These are phyloP conservation scores for Trichosporon ovoides DNA, from an alignment of 1,284 basidiomycete species.

Conservation along the genomic window DNA sequence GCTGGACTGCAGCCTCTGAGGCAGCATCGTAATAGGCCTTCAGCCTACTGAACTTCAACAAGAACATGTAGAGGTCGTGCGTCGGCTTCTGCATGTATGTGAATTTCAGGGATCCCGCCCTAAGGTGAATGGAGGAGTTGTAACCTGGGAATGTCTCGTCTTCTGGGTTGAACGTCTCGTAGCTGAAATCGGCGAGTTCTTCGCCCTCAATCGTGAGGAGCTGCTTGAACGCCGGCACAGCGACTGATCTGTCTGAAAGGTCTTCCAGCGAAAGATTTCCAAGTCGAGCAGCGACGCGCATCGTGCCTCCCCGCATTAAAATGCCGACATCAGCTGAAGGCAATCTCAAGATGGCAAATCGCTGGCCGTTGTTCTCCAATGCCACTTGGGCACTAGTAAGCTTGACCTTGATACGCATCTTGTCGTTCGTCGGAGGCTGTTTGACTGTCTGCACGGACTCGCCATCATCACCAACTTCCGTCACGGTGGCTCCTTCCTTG, in stretches of 20 bases:
- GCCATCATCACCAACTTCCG: conserved; percentile 17
- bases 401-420: conserved; percentile 78
- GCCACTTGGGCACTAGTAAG: conserved; percentile 85
- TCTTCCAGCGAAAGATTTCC: conserved; percentile 83
- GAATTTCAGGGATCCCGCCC: conserved; percentile 85
- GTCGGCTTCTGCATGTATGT: conserved; percentile 84
- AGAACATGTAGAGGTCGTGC: conserved; percentile 76
- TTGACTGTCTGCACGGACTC: conserved; percentile 16
- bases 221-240: conserved; percentile 67
- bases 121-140: conserved; percentile 78
- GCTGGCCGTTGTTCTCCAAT: conserved; percentile 69
- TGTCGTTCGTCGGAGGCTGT: conserved; percentile 48
- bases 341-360: conserved; percentile 79
- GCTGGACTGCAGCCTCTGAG: conserved; percentile 83
- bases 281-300: conserved; percentile 76
- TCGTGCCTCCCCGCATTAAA: conserved; percentile 65
- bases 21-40: conserved; percentile 94
- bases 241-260: conserved; percentile 61
- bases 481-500: conserved; percentile 26
- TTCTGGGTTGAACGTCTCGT: conserved; percentile 77
- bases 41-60: conserved; percentile 80
- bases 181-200: conserved; percentile 90
- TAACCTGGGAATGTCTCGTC: conserved; percentile 65
- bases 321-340: conserved; percentile 88
- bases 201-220: conserved; percentile 92